phyloP scores from a whole-genome alignment of 495 filamentous ascomycete genomes.

The Hyaloscypha finlandica region DNA sequence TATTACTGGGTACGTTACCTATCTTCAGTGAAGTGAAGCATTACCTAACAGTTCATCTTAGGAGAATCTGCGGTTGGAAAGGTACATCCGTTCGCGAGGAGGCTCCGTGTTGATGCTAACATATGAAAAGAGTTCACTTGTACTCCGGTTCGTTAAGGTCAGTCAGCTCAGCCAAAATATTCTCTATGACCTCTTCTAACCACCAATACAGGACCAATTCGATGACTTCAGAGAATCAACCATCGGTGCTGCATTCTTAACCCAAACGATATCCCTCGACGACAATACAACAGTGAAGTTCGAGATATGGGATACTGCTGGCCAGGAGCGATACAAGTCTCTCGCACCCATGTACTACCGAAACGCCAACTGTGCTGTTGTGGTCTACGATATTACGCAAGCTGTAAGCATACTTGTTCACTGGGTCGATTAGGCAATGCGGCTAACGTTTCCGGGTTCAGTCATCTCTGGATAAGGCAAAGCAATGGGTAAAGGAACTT shows the following conservation, averaged over 20 bases:
- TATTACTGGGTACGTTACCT: conserved; percentile 75
- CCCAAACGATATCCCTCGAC: conserved; percentile 96
- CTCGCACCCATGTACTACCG: conserved; percentile 99
- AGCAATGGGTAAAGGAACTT: conserved; percentile 98
- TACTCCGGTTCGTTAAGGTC: conserved; percentile 97
- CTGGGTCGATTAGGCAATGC: neutral
- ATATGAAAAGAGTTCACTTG: conserved; percentile 80
- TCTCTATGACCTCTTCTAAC: conserved; percentile 8
- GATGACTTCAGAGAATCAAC: conserved; percentile 99
- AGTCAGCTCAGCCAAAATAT: conserved; percentile 23
- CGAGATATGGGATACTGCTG: conserved; percentile 99
- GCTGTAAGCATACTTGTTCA: conserved; percentile 60
- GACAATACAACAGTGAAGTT: conserved; percentile 99
- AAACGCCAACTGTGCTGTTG: conserved; percentile 98
- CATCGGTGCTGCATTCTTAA: conserved; percentile 98
- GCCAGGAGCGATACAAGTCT: conserved; percentile 98
- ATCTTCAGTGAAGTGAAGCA: conserved; percentile 8
- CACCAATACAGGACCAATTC: conserved; percentile 83
- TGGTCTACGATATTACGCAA: conserved; percentile 99
- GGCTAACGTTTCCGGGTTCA: conserved; percentile 38
- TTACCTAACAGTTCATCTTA: conserved; percentile 38
- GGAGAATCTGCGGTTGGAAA: conserved; percentile 99
- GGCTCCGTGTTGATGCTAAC: conserved; percentile 38
- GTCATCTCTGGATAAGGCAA: conserved; percentile 97
- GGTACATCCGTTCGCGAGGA: conserved; percentile 41